Evolutionary conservation across 768 basidiomycete species (phyloP).

Genomic region (Naematelia encephala): DNA sequence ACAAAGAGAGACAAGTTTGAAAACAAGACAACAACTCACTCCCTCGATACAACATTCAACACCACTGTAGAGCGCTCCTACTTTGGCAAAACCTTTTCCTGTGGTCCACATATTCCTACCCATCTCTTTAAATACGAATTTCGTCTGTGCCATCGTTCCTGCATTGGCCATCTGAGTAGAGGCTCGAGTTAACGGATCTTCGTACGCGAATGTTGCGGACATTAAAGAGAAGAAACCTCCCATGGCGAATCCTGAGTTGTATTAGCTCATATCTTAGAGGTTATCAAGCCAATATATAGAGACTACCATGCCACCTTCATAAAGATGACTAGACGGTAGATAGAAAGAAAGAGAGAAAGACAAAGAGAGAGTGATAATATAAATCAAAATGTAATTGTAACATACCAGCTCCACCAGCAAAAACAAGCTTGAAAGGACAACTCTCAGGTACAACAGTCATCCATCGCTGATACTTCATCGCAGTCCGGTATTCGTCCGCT

Average conservation of each 20-base stretch:
- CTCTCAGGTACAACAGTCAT: constrained; percentile 75
- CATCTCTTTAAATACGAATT: constrained; percentile 87
- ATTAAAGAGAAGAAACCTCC: constrained; percentile 96
- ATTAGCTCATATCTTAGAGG: no score
- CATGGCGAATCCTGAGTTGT: constrained; percentile 89
- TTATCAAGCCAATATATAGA: no score
- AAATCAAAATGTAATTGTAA: constrained; percentile 14
- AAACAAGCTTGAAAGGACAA: constrained; percentile 73
- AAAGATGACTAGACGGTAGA: constrained; percentile 5
- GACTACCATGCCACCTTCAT: no score
- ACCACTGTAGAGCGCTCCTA: constrained; percentile 90
- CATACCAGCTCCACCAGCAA: constrained; percentile 80
- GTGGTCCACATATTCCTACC: constrained; percentile 84
- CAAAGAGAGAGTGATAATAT: constrained; percentile 2
- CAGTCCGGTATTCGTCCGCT: constrained; percentile 62
- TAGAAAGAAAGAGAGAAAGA: background rate
- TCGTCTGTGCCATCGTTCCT: constrained; percentile 66
- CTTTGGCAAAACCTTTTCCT: constrained; percentile 90
- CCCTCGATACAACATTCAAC: constrained; percentile 93
- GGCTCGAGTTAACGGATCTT: constrained; percentile 68
- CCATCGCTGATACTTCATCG: constrained; percentile 72
- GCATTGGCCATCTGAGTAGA: constrained; percentile 33
- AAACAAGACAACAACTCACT: constrained; percentile 56
- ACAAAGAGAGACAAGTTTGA: background rate
- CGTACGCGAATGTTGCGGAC: constrained; percentile 91